These are phyloP conservation scores for Beauveria varroae DNA, from an alignment of 2,329 filamentous ascomycete genomes.

Conservation along the genomic window DNA sequence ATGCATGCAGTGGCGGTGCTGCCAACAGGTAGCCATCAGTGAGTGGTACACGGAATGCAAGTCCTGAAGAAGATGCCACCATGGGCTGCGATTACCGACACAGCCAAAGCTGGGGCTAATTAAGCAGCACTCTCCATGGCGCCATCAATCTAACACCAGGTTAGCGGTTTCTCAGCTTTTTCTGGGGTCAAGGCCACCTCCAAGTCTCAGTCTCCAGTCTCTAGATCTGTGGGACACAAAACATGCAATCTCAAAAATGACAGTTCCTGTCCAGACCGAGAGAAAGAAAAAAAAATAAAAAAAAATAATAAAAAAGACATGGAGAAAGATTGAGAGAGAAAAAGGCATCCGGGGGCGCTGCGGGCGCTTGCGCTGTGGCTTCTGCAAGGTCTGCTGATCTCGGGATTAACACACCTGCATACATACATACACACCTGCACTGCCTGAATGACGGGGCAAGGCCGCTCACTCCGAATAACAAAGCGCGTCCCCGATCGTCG, in stretches of 20 bases:
- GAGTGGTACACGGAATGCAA: neutral
- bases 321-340: neutral
- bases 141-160: neutral
- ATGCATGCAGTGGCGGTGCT: neutral
- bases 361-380: conserved; percentile 6
- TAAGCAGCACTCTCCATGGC: neutral
- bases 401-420: conserved; percentile 12
- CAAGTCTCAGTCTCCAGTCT: neutral
- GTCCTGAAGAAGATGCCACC: neutral
- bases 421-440: neutral
- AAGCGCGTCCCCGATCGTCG: conserved; percentile 1
- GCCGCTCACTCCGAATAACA: neutral
- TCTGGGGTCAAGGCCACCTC: neutral
- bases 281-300: no score
- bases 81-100: conserved; percentile 6
- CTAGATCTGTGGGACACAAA: conserved; percentile 8
- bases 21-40: neutral
- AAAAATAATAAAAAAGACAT: neutral
- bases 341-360: neutral
- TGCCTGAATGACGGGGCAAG: neutral
- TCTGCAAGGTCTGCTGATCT: conserved; percentile 12
- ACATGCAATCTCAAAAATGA: neutral
- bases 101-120: neutral
- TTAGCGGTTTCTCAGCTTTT: no score
- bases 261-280: neutral